Conservation (phyloP, 2,329 filamentous ascomycete species). For the Trichoderma sp. region DNA sequence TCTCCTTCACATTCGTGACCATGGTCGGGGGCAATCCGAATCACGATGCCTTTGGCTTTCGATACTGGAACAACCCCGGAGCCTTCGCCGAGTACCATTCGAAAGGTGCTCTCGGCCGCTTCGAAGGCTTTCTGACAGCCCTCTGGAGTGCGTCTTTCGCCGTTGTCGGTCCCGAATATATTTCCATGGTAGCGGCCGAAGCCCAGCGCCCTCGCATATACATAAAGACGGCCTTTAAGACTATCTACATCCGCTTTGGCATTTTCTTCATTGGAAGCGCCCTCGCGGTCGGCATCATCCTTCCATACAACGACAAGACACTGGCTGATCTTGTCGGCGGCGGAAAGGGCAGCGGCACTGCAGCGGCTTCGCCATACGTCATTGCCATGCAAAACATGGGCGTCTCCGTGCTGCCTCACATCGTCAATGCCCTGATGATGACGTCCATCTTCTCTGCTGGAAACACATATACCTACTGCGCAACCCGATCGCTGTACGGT, state of each 20-base stretch:
- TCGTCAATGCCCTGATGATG: slow-evolving; percentile 53
- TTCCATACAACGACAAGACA: slow-evolving; percentile 60
- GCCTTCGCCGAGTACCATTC: slow-evolving; percentile 53
- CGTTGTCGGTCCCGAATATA: slow-evolving; percentile 65
- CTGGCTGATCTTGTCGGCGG: slow-evolving; percentile 50
- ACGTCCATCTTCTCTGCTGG: slow-evolving; percentile 46
- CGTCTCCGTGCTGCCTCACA: slow-evolving; percentile 51
- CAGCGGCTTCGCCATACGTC: slow-evolving; percentile 59
- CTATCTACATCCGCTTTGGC: slow-evolving; percentile 68
- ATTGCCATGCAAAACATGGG: slow-evolving; percentile 58
- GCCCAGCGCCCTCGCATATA: slow-evolving; percentile 60
- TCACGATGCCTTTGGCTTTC: slow-evolving; percentile 66
- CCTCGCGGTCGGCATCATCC: slow-evolving; percentile 61
- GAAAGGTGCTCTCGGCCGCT: slow-evolving; percentile 59
- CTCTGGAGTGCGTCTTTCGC: slow-evolving; percentile 63
- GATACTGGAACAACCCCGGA: slow-evolving; percentile 55
- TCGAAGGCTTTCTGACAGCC: slow-evolving; percentile 66
- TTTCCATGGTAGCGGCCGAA: slow-evolving; percentile 67
- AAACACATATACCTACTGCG: slow-evolving; percentile 52
- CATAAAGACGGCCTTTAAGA: slow-evolving; percentile 68
- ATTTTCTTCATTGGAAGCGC: slow-evolving; percentile 69
- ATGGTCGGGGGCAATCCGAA: slow-evolving; percentile 76
- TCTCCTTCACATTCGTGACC: slow-evolving; percentile 73
- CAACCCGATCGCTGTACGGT: slow-evolving; percentile 48
- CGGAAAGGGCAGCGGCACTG: slow-evolving; percentile 38